phyloP scores from a whole-genome alignment of 345 rosid genomes.

The Eucalyptus curtisii region DNA sequence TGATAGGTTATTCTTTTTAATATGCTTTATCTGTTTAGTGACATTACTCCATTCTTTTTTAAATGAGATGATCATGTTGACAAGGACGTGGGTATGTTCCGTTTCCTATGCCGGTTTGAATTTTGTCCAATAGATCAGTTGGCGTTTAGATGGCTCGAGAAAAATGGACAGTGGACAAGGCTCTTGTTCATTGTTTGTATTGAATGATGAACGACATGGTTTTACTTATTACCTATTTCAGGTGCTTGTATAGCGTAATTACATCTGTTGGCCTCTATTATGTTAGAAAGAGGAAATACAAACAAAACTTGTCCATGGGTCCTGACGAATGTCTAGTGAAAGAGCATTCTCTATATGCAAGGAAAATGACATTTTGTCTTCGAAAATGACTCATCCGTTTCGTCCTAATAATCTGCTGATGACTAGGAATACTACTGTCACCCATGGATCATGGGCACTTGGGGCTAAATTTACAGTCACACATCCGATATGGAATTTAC shows the following conservation, averaged over 20 bases:
- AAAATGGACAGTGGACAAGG: neutral
- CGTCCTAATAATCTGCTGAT: neutral
- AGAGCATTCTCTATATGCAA: neutral
- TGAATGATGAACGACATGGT: neutral
- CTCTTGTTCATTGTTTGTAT: neutral
- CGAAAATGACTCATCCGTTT: neutral
- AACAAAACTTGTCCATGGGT: neutral
- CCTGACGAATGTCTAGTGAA: neutral
- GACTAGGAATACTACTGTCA: neutral
- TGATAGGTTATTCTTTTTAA: slow-evolving; percentile 25
- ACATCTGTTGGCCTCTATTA: neutral
- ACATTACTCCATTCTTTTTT: neutral
- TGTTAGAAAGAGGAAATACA: neutral
- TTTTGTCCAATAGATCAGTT: neutral
- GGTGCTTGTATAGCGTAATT: neutral
- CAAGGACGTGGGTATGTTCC: neutral
- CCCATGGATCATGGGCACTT: neutral
- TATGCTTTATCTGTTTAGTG: slow-evolving; percentile 1
- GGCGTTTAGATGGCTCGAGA: neutral
- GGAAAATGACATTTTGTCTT: neutral
- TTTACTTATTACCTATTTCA: neutral
- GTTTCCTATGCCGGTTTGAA: neutral
- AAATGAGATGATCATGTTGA: neutral
- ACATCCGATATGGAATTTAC: neutral
- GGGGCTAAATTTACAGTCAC: neutral